Evolutionary conservation across 2,329 filamentous ascomycete species (phyloP).

Genomic region (Talaromyces sp.): DNA sequence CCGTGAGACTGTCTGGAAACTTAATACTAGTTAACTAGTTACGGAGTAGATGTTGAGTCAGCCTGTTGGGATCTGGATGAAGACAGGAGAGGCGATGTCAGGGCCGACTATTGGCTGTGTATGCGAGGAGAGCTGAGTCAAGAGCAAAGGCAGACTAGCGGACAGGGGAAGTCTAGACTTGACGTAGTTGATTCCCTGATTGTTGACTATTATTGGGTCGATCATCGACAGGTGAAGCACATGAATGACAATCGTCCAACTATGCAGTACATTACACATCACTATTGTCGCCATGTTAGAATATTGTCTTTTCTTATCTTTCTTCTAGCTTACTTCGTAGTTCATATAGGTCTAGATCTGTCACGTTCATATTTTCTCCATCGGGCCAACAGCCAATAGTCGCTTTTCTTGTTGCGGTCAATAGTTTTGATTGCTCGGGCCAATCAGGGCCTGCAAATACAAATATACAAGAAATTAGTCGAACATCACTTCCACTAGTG

Average conservation of each 20-base stretch:
- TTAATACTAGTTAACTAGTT: not conserved
- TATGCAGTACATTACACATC: not conserved
- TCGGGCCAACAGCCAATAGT: slow-evolving; percentile 3
- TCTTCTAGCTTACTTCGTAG: not conserved
- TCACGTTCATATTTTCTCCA: not conserved
- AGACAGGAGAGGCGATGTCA: not conserved
- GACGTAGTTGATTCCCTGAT: not conserved
- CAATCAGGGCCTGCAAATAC: not conserved
- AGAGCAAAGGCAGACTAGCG: not conserved
- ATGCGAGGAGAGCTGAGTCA: slow-evolving; percentile 1
- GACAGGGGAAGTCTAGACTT: not conserved
- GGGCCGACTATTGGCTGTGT: not conserved
- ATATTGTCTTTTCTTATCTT: not conserved
- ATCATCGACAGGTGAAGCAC: not conserved
- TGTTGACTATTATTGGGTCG: not conserved
- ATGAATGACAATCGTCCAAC: not conserved
- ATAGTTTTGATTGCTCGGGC: not conserved
- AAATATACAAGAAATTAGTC: not conserved
- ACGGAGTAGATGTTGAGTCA: too few species aligned
- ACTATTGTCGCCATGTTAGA: not conserved
- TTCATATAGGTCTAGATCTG: not conserved
- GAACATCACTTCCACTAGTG: not conserved
- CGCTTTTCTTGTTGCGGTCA: not conserved
- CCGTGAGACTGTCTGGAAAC: not conserved
- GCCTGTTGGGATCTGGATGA: not conserved